Evolutionary conservation across 225 moss, liverwort and hornwort species (phyloP).

Genomic region (Pleurozium schreberi): DNA sequence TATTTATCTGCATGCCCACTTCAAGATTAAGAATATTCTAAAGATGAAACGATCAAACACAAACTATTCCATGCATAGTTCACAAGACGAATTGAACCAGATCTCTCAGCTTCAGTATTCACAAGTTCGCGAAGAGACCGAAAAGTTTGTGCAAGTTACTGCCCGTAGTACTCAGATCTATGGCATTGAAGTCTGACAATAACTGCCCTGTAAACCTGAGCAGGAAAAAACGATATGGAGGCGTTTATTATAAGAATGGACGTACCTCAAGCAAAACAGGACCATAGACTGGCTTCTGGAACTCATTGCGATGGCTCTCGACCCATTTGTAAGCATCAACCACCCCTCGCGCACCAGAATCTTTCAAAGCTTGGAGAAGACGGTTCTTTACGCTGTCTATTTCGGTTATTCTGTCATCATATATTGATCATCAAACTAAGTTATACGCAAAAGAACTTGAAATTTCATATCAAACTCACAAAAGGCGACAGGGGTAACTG

Average conservation of each 20-base stretch:
- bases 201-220: neutral
- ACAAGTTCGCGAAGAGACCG: neutral
- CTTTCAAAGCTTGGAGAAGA: constrained; percentile 67
- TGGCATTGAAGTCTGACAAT: neutral
- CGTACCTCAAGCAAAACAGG: constrained; percentile 88
- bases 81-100: neutral
- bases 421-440: neutral
- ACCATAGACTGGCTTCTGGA: constrained; percentile 28
- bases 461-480: neutral
- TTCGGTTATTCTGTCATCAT: constrained; percentile 53
- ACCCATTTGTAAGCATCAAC: constrained; percentile 78
- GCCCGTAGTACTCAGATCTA: neutral
- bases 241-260: neutral
- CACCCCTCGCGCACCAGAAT: constrained; percentile 55
- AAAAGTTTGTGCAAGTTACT: neutral
- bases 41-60: neutral
- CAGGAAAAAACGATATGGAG: neutral
- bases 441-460: neutral
- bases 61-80: neutral
- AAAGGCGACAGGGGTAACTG: neutral
- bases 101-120: neutral
- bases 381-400: constrained; percentile 67
- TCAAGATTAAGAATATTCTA: neutral
- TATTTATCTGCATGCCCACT: constrained; percentile 52
- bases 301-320: constrained; percentile 54